Base-by-base conservation (phyloP, 2,329 filamentous ascomycete species). In the Exserohilum rostratum region DNA sequence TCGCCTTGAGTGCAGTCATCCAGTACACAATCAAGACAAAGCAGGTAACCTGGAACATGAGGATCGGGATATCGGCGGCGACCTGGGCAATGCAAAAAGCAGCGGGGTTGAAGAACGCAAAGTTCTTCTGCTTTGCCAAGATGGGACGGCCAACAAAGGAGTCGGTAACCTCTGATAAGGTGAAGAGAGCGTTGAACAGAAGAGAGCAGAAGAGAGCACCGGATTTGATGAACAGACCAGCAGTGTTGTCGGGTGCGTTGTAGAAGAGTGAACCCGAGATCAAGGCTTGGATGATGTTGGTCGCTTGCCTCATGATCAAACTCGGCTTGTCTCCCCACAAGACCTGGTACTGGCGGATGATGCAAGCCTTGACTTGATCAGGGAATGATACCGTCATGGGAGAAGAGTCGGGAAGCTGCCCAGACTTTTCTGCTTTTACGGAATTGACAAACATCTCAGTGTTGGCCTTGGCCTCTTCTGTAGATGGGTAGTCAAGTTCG, bases 61-160 rank as follows among this genome's bases (percentile, higher is more conserved):
- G 63, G 3, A 87, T 77, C 0, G 85, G 82, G 0, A 83, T 74
- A 56, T 84, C 82, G 6, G 79, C 78, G n/a, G 77, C 29, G 88
- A 61, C 73, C 92, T 93, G 80, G 90, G 93, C 30, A 83, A 77
- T 63, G 92, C 81, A 12, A 83, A 78, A 68, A 88, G 91, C 89
- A 6, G 89, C 91, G 0, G 93, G 91, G 67, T 96, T 91, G 68
- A 95, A 96, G 22, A 96, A 82, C n/a, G 91, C 91, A 69, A 96
- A 96, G 46, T 88, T 85, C 50, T 83, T 78, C 64, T 97, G 92
- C 71, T 96, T 96, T 66, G 96, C 91, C 49, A 96, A 89, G 64
- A 96, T 95, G 0, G 90, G 89, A 22, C 87, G 80, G 15, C 85
- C 85, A 11, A 73, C 77, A 62, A 87, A 89, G 0, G 85, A 61